phyloP scores from a whole-genome alignment of 768 basidiomycete species.

The Erythrobasidium yunnanense region DNA sequence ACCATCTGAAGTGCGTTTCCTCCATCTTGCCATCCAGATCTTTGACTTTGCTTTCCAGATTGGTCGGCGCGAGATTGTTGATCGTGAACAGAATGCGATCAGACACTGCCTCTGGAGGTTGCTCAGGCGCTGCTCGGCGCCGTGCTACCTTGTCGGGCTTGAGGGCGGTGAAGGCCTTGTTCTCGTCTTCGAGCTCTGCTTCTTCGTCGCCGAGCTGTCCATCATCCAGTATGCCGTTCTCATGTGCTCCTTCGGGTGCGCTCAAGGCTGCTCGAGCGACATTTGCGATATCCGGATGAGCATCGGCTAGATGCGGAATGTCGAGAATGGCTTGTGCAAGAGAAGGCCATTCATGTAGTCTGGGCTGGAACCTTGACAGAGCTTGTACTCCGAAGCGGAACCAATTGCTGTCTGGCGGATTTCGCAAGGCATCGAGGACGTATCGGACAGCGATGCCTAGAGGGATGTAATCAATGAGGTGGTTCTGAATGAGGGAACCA shows the following conservation, averaged over 20 bases:
- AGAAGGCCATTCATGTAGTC: slow-evolving; percentile 82
- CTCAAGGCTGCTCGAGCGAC: slow-evolving; percentile 33
- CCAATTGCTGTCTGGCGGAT: slow-evolving; percentile 77
- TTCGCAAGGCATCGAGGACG: slow-evolving; percentile 83
- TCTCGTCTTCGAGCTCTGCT: slow-evolving; percentile 12
- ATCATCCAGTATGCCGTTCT: slow-evolving; percentile 35
- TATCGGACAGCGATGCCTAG: slow-evolving; percentile 94
- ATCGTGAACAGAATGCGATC: slow-evolving; percentile 95
- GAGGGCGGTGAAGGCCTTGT: slow-evolving; percentile 58
- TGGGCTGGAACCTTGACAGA: slow-evolving; percentile 70
- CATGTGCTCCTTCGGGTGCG: slow-evolving; percentile 35
- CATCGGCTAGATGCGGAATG: slow-evolving; percentile 75
- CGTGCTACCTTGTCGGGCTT: slow-evolving; percentile 52
- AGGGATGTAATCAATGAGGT: slow-evolving; percentile 84
- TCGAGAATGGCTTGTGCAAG: slow-evolving; percentile 77
- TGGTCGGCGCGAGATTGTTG: slow-evolving; percentile 90
- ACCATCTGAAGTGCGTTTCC: slow-evolving; percentile 79
- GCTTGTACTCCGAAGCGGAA: slow-evolving; percentile 94
- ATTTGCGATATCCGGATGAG: slow-evolving; percentile 56
- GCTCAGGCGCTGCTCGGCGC: slow-evolving; percentile 51
- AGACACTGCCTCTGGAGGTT: slow-evolving; percentile 73
- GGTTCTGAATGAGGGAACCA: slow-evolving; percentile 85
- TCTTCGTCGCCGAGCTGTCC: slow-evolving; percentile 39
- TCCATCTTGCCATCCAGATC: slow-evolving; percentile 81
- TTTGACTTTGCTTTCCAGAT: slow-evolving; percentile 72